Evolutionary conservation across 2,329 filamentous ascomycete species (phyloP), one percentile per base, ranked within the genome.

Genomic region (Aureobasidium sp.): DNA sequence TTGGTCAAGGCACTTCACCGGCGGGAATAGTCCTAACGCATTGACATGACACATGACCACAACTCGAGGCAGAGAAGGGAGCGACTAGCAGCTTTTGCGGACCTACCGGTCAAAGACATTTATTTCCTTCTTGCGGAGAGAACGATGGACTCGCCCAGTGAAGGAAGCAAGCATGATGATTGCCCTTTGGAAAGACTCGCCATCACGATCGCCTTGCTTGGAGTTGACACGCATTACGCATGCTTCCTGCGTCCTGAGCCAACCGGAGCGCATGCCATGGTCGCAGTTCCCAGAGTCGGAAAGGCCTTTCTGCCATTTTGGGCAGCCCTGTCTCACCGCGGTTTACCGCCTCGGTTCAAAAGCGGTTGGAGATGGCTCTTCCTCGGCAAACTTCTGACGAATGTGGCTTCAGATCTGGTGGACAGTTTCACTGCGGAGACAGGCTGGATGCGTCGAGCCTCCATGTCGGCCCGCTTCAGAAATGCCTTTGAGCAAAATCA

Each of bases 11-110:
- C 46, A 32, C 46, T 51, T 29, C 57, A 60, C 46, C 57, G 57
- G 46, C 36, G 46, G 27, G 36, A 60, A 50, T 60, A 58, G 41
- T 58, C 23, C 20, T 41, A 51, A 42, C 34, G 57, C 57, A 41
- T 60, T 23, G 57, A 60, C 57, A 51, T n/a, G 57, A 51, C 57
- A 60, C 46, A 51, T 60, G 57, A 60, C 57, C 55, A n/a, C 55
- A 42, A 58, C 32, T 58, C 55, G 42, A 37, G 55, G 26, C 26
- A 48, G 46, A 48, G 39, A 29, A 23, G n/a, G 42, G 55, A 56
- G 52, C 55, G 55, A 58, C 42, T 58, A 58, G 42, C 39, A 48
- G 13, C 55, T 42, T 58, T 58, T 58, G 55, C 55, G 55, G 37
- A 48, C 26, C 42, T 48, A 58, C 55, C 55, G 55, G 29, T 42